Evolutionary conservation across 2,329 filamentous ascomycete genomes (phyloP).

Genomic region (Fusarium luffae): DNA sequence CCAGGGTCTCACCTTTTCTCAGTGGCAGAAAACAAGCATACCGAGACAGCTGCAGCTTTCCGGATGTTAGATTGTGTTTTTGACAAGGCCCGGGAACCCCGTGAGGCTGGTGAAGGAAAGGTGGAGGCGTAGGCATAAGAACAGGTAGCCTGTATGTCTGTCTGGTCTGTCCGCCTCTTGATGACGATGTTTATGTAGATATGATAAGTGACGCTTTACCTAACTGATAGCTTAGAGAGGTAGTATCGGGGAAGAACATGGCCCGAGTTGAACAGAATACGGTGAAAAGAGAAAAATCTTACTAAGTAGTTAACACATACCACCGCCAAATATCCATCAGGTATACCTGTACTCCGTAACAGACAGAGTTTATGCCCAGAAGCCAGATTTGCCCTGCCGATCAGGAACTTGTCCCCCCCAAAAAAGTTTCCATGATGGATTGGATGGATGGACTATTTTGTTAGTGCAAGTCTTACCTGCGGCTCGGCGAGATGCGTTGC

Average conservation of each 20-base stretch:
- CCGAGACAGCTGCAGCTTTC: constrained; percentile 21
- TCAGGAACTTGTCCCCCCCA: constrained; percentile 5
- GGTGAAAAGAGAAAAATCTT: constrained; percentile 4
- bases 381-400: constrained; percentile 5
- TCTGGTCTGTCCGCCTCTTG: not conserved
- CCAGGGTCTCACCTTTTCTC: not conserved
- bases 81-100: constrained; percentile 36
- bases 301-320: not conserved
- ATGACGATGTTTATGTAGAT: constrained; percentile 27
- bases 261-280: constrained; percentile 6
- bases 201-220: constrained; percentile 17
- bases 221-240: not conserved
- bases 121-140: constrained; percentile 13
- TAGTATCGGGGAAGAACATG: constrained; percentile 10
- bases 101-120: constrained; percentile 35
- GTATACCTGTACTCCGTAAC: not conserved
- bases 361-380: constrained; percentile 1
- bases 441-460: not conserved
- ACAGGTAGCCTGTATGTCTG: not conserved
- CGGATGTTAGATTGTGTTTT: constrained; percentile 8
- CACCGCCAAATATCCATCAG: not conserved
- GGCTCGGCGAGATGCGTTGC: constrained; percentile 38
- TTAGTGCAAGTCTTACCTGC: constrained; percentile 17
- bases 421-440: constrained; percentile 7
- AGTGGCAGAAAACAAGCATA: constrained; percentile 9